Base-by-base conservation (phyloP, 345 rosid genomes). In the Arabidopsis arenosa region DNA sequence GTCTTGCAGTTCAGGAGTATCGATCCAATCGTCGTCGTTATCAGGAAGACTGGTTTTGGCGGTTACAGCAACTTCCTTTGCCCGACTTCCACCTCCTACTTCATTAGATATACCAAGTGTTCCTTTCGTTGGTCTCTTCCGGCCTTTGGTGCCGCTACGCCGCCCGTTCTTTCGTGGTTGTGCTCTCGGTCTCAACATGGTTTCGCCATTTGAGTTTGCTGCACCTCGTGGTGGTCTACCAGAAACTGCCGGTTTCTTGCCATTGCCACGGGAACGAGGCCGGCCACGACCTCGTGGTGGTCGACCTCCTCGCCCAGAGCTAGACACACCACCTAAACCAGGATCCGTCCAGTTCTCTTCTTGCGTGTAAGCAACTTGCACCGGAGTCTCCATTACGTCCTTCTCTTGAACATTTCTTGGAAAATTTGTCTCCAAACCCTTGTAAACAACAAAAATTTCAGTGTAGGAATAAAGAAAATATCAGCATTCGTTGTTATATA, bases 341-440 rank as follows among this genome's bases (percentile, higher is more conserved):
- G 75, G 57, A 63, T 79, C 87, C 7, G 61, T 79, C 90, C 88
- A 79, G 48, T 78, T 88, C 30, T 82, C 89, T 64, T 88, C 92
- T 69, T 78, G 85, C 40, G 44, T 66, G 61, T 80, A 83, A 33
- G 73, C 75, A 54, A 72, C 74, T 70, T 66, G 80, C 63, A 56
- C 35, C 14, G 80, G 78, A 64, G 83, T 41, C 63, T 79, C 81
- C 32, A 61, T 45, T 2, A 63, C 72, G 18, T 77, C 84, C 40
- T 62, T 43, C 61, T 78, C 83, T 53, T 77, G 79, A 13, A 65
- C 61, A 52, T 78, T 84, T 66, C 82, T 88, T 59, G 48, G 56
- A 47, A 70, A 75, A 57, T 78, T 68, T 59, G 69, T 56, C 80
- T 81, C 85, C 78, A 61, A 36, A 45, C 52, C 78, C 81, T 79